Evolutionary conservation across 2,329 filamentous ascomycete genomes (phyloP).

Genomic region (Aspergillus novoparasiticus): DNA sequence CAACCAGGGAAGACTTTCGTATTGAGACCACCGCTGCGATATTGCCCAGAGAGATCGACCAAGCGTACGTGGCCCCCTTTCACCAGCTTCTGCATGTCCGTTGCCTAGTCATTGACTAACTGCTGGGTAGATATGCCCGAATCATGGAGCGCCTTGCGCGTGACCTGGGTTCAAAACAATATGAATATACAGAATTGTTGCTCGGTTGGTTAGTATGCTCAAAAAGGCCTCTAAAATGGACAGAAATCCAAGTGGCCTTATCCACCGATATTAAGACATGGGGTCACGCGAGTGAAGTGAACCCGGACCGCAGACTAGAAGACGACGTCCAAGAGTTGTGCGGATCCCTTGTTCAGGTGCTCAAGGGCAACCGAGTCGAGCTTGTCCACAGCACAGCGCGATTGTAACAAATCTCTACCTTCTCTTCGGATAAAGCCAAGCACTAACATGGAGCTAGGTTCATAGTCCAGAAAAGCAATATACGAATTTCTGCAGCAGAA

Average conservation of each 20-base stretch:
- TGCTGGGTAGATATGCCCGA: slow-evolving; percentile 7
- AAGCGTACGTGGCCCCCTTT: slow-evolving; percentile 1
- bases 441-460: neutral
- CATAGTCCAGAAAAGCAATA: slow-evolving; percentile 1
- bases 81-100: neutral
- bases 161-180: neutral
- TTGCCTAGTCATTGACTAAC: neutral
- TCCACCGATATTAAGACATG: slow-evolving; percentile 5
- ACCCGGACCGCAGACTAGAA: slow-evolving; percentile 1
- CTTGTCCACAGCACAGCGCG: slow-evolving; percentile 14
- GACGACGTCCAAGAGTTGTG: slow-evolving; percentile 11
- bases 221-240: slow-evolving; percentile 9
- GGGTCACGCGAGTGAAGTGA: neutral
- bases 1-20: neutral
- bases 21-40: slow-evolving; percentile 4
- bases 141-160: slow-evolving; percentile 12
- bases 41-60: slow-evolving; percentile 3
- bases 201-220: slow-evolving; percentile 2
- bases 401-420: neutral
- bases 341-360: slow-evolving; percentile 12
- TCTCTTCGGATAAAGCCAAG: neutral
- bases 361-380: slow-evolving; percentile 11
- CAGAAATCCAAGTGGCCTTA: slow-evolving; percentile 8
- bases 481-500: slow-evolving; percentile 2
- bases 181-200: slow-evolving; percentile 7